Percentiles rank a stretch among this genome's conserved stretches.
phyloP scores from a whole-genome alignment of 495 filamentous ascomycete species.

The Usnea hakonensis region DNA sequence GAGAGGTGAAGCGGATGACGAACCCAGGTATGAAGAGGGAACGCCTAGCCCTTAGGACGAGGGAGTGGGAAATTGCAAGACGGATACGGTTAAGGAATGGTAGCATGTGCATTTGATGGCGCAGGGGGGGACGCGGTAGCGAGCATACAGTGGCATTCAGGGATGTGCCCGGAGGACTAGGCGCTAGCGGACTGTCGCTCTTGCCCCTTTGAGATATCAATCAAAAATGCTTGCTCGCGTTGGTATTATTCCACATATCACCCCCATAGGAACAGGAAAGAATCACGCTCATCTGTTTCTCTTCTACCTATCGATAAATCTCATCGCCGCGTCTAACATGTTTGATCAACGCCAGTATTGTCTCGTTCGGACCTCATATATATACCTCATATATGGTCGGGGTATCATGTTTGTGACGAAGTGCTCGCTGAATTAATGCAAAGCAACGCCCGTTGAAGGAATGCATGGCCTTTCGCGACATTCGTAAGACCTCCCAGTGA shows the following conservation, averaged over 20 bases:
- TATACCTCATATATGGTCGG: neutral
- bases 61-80: neutral
- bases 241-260: too few relatives aligned
- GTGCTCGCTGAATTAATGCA: too few relatives aligned
- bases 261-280: too few relatives aligned
- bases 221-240: neutral
- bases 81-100: neutral
- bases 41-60: constrained; percentile 37
- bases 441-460: neutral
- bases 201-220: neutral
- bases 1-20: constrained; percentile 44
- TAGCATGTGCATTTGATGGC: neutral
- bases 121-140: neutral
- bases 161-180: neutral
- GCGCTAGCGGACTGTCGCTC: neutral
- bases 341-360: too few relatives aligned
- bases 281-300: too few relatives aligned
- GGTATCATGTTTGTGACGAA: too few relatives aligned
- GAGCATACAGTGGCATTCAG: neutral
- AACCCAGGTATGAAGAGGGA: constrained; percentile 49
- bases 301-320: too few relatives aligned
- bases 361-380: too few relatives aligned
- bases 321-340: too few relatives aligned
- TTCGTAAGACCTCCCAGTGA: neutral
- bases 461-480: neutral